Percentiles rank a stretch among this genome's conserved stretches.
These are phyloP conservation scores for Volvox africanus DNA, from an alignment of 139 green algal genomes.

Conservation along the genomic window DNA sequence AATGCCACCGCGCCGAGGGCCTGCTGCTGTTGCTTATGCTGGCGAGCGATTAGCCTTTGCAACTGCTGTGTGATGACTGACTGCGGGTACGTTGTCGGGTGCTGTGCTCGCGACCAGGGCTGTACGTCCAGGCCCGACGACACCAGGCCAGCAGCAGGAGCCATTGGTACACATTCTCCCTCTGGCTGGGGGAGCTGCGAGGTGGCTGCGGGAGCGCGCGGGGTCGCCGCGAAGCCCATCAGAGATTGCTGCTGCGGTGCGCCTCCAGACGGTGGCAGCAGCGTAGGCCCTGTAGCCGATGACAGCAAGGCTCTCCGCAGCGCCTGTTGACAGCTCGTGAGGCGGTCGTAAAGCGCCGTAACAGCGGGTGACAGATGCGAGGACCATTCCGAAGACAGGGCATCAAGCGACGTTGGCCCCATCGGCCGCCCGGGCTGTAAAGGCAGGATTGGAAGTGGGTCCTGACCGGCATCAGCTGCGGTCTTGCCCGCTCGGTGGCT, in stretches of 20 bases:
- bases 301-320: neutral
- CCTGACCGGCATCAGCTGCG: neutral
- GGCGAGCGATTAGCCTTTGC: neutral
- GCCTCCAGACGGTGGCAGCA: neutral
- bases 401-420: conserved; percentile 20
- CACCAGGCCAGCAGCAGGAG: no score
- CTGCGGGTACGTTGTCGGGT: no score
- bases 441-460: conserved; percentile 22
- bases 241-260: neutral
- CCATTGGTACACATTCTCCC: no score
- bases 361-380: conserved; percentile 6
- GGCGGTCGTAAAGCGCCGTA: neutral
- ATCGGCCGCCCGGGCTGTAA: neutral
- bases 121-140: no score
- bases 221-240: neutral
- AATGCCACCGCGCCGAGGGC: neutral
- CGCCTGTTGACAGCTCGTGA: neutral
- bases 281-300: neutral
- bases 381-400: conserved; percentile 8
- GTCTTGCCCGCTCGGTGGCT: neutral
- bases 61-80: neutral
- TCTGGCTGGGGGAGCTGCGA: neutral
- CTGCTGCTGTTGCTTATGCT: neutral
- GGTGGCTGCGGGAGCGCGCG: neutral
- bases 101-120: no score